Evolutionary conservation across 1,284 basidiomycete species (phyloP).

Genomic region (Marasmius tenuissimus): DNA sequence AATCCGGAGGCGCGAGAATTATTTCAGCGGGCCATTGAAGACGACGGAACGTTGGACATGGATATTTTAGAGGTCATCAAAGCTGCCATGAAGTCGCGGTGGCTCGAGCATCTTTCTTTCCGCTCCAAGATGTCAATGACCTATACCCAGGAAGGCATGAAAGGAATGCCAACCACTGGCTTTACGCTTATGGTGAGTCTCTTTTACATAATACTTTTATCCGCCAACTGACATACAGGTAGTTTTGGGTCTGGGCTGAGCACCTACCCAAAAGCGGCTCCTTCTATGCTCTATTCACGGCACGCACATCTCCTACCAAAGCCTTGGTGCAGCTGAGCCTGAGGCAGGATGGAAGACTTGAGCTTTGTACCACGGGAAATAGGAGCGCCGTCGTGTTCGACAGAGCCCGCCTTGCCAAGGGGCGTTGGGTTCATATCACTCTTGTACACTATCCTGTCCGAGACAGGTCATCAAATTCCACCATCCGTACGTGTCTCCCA

Average conservation of each 20-base stretch:
- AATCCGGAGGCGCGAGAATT: conserved; percentile 58
- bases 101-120: conserved; percentile 74
- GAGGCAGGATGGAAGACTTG: conserved; percentile 55
- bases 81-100: conserved; percentile 65
- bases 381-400: conserved; percentile 40
- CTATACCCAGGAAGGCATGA: conserved; percentile 40
- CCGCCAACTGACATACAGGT: conserved; percentile 1
- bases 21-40: conserved; percentile 56
- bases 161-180: conserved; percentile 55
- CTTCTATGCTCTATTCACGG: conserved; percentile 44
- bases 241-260: conserved; percentile 75
- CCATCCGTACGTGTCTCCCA: conserved; percentile 51
- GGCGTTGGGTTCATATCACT: conserved; percentile 68
- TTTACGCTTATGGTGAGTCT: conserved; percentile 67
- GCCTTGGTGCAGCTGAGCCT: conserved; percentile 45
- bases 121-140: conserved; percentile 52
- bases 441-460: conserved; percentile 64
- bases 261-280: conserved; percentile 43
- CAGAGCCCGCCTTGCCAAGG: conserved; percentile 45
- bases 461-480: conserved; percentile 43
- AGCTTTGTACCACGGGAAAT: conserved; percentile 45
- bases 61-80: conserved; percentile 71
- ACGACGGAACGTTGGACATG: conserved; percentile 47
- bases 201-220: conserved; percentile 1
- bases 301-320: conserved; percentile 34